These are phyloP conservation scores for Arxiozyma slooffiae DNA, from an alignment of 1,139 yeast genomes.

Conservation along the genomic window DNA sequence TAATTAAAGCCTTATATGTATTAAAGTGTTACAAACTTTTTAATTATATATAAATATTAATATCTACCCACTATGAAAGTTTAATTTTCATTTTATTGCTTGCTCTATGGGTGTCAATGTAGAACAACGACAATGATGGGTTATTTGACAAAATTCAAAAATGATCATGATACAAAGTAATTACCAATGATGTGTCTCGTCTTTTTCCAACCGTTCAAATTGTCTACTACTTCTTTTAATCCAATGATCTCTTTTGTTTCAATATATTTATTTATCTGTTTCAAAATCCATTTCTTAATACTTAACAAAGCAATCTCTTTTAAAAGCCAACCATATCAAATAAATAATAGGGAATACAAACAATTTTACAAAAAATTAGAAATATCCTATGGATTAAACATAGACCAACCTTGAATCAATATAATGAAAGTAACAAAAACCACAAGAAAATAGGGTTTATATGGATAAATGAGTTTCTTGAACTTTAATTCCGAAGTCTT, in stretches of 20 bases:
- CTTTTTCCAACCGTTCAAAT: slow-evolving; percentile 41
- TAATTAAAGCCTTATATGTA: no score
- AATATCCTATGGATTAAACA: slow-evolving; percentile 48
- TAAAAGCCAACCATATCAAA: slow-evolving; percentile 40
- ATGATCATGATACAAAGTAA: slow-evolving; percentile 23
- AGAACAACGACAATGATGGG: neutral
- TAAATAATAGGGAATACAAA: slow-evolving; percentile 42
- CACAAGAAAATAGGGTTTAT: slow-evolving; percentile 50
- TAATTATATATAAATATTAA: no score
- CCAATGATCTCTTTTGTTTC: slow-evolving; percentile 42
- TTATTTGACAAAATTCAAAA: neutral
- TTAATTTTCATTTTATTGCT: no score
- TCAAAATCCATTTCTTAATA: slow-evolving; percentile 53
- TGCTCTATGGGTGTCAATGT: neutral
- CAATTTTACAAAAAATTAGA: slow-evolving; percentile 46
- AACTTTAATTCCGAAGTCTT: slow-evolving; percentile 31
- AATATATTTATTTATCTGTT: slow-evolving; percentile 48
- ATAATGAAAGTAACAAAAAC: slow-evolving; percentile 40
- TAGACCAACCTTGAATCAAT: slow-evolving; percentile 55
- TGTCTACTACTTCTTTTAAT: slow-evolving; percentile 34
- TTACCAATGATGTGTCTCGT: slow-evolving; percentile 31
- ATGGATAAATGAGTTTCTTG: slow-evolving; percentile 50
- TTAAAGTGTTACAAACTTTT: neutral
- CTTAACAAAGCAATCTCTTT: slow-evolving; percentile 40
- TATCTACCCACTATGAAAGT: neutral